Percentiles rank a stretch among this genome's conserved stretches.
These are phyloP conservation scores for Glycine tomentella DNA, from an alignment of 306 rosid species.

Conservation along the genomic window DNA sequence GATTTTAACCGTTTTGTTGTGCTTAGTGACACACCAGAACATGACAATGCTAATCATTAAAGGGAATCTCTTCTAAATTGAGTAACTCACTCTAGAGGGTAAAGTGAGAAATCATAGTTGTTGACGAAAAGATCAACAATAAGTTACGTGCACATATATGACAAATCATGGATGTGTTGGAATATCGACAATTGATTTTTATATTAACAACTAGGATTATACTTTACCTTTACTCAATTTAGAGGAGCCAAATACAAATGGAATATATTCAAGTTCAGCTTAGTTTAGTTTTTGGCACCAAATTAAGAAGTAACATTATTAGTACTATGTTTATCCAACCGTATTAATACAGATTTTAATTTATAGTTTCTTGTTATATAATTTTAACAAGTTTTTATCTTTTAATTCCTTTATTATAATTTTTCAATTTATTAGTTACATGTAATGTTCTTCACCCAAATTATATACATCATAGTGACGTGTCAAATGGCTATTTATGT, in stretches of 20 bases:
- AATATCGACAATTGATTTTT: neutral
- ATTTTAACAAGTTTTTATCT: neutral
- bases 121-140: neutral
- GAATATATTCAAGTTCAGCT: neutral
- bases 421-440: conserved; percentile 4
- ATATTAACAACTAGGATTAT: neutral
- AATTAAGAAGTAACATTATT: neutral
- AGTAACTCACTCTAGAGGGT: neutral
- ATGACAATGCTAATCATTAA: neutral
- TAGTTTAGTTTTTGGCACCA: neutral
- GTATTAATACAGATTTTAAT: conserved; percentile 5
- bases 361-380: conserved; percentile 1
- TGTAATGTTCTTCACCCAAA: neutral
- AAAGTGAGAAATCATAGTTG: neutral
- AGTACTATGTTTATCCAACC: neutral
- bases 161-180: neutral
- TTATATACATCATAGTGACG: neutral
- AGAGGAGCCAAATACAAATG: neutral
- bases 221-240: neutral
- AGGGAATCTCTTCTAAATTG: neutral
- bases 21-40: neutral
- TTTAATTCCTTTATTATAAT: neutral
- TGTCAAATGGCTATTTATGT: neutral
- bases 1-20: neutral
- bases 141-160: neutral